Base-by-base conservation (phyloP, 805 yeast genomes). In the Danielia oregonensis region DNA sequence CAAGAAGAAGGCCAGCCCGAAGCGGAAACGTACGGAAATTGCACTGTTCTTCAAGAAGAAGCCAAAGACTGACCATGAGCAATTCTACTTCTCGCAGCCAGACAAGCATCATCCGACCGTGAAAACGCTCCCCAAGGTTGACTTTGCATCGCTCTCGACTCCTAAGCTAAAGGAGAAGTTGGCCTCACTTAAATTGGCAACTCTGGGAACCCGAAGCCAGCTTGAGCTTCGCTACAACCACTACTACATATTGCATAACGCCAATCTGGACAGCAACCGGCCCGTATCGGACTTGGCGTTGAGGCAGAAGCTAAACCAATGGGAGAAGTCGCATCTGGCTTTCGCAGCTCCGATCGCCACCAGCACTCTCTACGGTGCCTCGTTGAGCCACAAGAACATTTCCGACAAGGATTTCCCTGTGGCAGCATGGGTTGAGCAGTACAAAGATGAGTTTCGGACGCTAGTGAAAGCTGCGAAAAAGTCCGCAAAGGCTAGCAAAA, bases 211-310 rank as follows among this genome's bases (percentile, higher is more conserved):
- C 1, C 66, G 86, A 40, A 60, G 59, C 11, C 80, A 76, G 43
- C 50, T 88, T 46, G 89, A 85, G 40, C 59, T 72, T 13, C 61
- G 97, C 26, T 84, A 84, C 52, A 80, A 77, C 42, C 91, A 88
- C 44, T 89, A 79, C 63, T 77, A 82, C 36, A 76, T 79, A 21
- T 52, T 87, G 8, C 83, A 81, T 78, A 89, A 89, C 52, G 80
- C 95, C 9, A 87, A 87, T 50, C 70, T 79, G 27, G 96, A 87
- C 51, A 73, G 88, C 5, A 62, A 73, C 23, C 68, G 65, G 19
- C 96, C 95, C 0, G 74, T 74, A 4, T 58, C 75, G 17, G 79
- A 77, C 15, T 59, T 64, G 24, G 72, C 74, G 4, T 55, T 89
- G 31, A 64, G 75, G 30, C 75, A 70, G 34, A 72, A 72, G 33